Conservation (phyloP, 2,329 filamentous ascomycete genomes). For the Cadophora malorum region DNA sequence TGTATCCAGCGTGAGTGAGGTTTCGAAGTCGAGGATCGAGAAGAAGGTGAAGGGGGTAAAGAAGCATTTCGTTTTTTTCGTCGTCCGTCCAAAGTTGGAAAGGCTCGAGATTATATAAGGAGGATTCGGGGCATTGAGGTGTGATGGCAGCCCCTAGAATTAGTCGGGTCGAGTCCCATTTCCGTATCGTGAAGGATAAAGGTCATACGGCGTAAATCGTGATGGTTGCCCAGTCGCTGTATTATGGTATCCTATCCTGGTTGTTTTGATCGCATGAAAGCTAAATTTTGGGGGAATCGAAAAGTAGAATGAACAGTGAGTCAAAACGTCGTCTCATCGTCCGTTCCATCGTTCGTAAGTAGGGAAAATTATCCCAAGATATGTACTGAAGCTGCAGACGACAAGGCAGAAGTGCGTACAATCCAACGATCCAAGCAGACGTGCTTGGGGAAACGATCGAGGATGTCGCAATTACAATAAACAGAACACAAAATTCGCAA, state of each 20-base stretch:
- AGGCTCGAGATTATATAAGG: conserved; percentile 27
- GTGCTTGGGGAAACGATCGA: conserved; percentile 15
- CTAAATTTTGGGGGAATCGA: conserved; percentile 36
- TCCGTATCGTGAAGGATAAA: conserved; percentile 31
- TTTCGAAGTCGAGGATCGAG: conserved; percentile 8
- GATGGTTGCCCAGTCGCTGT: conserved; percentile 47
- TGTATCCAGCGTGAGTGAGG: background rate
- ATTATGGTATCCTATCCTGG: conserved; percentile 41
- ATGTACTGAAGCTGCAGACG: conserved; percentile 36
- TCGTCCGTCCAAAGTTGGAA: conserved; percentile 24
- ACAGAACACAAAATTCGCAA: conserved; percentile 12
- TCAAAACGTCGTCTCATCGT: conserved; percentile 34
- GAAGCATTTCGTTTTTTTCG: conserved; percentile 25
- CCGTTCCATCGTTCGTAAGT: conserved; percentile 25
- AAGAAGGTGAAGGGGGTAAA: conserved; percentile 11
- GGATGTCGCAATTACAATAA: conserved; percentile 37
- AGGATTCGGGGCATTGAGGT: conserved; percentile 15
- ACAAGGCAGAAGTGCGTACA: conserved; percentile 26
- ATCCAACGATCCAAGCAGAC: conserved; percentile 25
- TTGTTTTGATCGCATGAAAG: conserved; percentile 34
- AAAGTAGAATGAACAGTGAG: conserved; percentile 32
- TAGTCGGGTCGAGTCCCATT: conserved; percentile 31
- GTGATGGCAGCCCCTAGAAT: conserved; percentile 27
- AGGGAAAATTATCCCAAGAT: conserved; percentile 27
- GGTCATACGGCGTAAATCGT: conserved; percentile 45